Evolutionary conservation across 148 eudicot species (phyloP).

Genomic region (Selenicereus undatus): DNA sequence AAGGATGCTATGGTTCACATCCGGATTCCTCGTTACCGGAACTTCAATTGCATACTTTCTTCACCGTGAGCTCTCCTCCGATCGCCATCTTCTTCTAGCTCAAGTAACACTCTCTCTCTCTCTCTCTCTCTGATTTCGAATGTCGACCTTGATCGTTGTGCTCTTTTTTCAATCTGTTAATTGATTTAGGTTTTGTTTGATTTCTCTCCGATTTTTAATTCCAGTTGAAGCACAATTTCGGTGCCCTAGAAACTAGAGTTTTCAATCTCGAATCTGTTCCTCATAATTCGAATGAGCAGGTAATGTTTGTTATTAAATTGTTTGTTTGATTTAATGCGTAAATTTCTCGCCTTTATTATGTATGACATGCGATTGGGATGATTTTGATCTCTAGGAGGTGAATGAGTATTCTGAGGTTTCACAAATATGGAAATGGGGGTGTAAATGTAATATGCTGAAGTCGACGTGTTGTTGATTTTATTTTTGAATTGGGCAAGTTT

Average conservation of each 20-base stretch:
- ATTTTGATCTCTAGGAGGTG: not conserved
- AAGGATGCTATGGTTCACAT: constrained; percentile 28
- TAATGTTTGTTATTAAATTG: not conserved
- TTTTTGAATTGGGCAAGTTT: not conserved
- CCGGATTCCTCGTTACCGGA: constrained; percentile 24
- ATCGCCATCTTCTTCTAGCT: constrained; percentile 23
- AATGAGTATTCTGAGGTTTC: not conserved
- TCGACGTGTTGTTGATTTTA: not conserved
- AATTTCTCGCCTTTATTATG: not conserved
- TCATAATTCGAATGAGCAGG: constrained; percentile 20
- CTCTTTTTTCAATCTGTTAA: not conserved
- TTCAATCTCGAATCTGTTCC: constrained; percentile 22
- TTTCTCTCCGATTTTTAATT: not conserved
- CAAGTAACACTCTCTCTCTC: constrained; percentile 12
- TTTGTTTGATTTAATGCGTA: not conserved
- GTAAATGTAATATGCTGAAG: not conserved
- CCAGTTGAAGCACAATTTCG: constrained; percentile 32
- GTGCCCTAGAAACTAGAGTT: constrained; percentile 27
- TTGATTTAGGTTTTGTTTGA: not conserved
- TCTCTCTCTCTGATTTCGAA: not conserved
- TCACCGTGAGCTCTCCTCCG: constrained; percentile 28
- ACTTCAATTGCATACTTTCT: constrained; percentile 14
- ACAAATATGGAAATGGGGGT: not conserved
- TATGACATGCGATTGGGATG: not conserved
- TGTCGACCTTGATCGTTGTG: not conserved